phyloP scores from a whole-genome alignment of 192 early-diverging fungal species.

The Rhizoclosmatium globosum region DNA sequence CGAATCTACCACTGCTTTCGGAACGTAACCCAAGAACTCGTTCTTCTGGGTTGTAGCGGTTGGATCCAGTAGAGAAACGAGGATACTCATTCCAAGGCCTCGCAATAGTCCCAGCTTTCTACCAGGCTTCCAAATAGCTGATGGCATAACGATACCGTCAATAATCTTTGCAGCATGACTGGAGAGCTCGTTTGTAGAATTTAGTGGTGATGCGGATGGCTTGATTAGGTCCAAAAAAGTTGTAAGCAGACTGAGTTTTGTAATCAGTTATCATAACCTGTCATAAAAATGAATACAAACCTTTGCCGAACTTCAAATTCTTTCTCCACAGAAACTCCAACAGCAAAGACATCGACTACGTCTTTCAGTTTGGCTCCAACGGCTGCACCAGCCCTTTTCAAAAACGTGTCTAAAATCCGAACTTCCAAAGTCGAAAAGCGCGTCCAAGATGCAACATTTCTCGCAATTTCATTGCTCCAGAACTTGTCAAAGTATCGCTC shows the following conservation, averaged over 20 bases:
- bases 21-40: no score
- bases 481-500: slow-evolving; percentile 10
- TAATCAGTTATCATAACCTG: neutral
- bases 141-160: no score
- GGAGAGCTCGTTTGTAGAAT: no score
- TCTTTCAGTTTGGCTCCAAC: slow-evolving; percentile 49
- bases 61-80: no score
- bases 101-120: no score
- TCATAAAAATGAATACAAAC: slow-evolving; percentile 29
- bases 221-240: slow-evolving; percentile 44
- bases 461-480: neutral
- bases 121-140: no score
- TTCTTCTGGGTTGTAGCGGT: no score
- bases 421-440: slow-evolving; percentile 50
- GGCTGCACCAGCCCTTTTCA: slow-evolving; percentile 35
- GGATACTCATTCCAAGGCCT: no score
- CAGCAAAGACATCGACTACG: slow-evolving; percentile 47
- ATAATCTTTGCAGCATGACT: no score
- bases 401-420: slow-evolving; percentile 43
- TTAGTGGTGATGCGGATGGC: slow-evolving; percentile 26
- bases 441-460: slow-evolving; percentile 45
- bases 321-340: slow-evolving; percentile 30
- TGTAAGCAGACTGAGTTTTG: slow-evolving; percentile 43
- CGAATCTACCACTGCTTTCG: slow-evolving; percentile 15
- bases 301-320: slow-evolving; percentile 58